Evolutionary conservation across 805 yeast genomes (phyloP).

Genomic region (Yamadazyma sp.): DNA sequence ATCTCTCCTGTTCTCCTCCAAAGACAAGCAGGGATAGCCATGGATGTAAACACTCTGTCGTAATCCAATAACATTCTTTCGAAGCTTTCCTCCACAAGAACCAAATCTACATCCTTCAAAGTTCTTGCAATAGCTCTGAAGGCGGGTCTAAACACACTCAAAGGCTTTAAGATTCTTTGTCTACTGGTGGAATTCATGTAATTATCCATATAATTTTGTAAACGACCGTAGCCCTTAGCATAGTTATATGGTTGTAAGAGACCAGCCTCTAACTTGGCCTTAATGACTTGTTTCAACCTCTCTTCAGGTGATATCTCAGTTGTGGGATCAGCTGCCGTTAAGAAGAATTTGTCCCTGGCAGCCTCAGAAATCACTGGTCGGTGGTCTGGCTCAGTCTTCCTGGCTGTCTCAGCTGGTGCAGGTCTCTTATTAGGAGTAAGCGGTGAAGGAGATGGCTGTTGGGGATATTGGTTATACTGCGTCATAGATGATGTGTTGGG

Average conservation of each 20-base stretch:
- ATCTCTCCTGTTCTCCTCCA: slow-evolving; percentile 98
- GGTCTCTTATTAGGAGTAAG: slow-evolving; percentile 7
- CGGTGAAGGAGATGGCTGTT: slow-evolving; percentile 14
- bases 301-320: slow-evolving; percentile 94
- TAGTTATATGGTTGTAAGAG: slow-evolving; percentile 88
- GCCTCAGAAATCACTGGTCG: slow-evolving; percentile 61
- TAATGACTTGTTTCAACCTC: slow-evolving; percentile 86
- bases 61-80: slow-evolving; percentile 91
- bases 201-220: slow-evolving; percentile 89
- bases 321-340: slow-evolving; percentile 96
- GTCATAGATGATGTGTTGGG: slow-evolving; percentile 18
- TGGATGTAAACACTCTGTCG: slow-evolving; percentile 91
- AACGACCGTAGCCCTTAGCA: slow-evolving; percentile 87
- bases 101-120: slow-evolving; percentile 85
- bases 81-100: slow-evolving; percentile 88
- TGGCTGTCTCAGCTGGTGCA: background rate
- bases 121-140: slow-evolving; percentile 90
- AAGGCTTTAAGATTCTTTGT: slow-evolving; percentile 81
- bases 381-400: slow-evolving; percentile 15
- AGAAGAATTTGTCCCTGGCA: slow-evolving; percentile 87
- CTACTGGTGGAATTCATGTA: slow-evolving; percentile 84
- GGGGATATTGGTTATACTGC: slow-evolving; percentile 13
- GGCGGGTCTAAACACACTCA: slow-evolving; percentile 85
- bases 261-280: slow-evolving; percentile 93
- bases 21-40: slow-evolving; percentile 97